Evolutionary conservation across 495 filamentous ascomycete genomes (phyloP).

Genomic region (Thozetella sp.): DNA sequence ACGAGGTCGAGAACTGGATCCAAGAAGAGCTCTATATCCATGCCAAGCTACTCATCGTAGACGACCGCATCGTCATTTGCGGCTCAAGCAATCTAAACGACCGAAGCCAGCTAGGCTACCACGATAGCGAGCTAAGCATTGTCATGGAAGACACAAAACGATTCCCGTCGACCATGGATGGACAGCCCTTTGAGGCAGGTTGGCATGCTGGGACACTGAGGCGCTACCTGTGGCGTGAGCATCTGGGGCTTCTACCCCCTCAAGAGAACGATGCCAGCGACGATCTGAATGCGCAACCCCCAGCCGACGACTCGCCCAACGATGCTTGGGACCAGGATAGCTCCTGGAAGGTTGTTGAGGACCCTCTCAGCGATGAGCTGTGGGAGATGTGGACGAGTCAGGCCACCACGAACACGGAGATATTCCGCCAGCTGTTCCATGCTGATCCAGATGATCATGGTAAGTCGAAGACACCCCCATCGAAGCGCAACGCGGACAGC

Average conservation of each 20-base stretch:
- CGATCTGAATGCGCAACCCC: slow-evolving; percentile 82
- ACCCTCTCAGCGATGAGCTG: slow-evolving; percentile 77
- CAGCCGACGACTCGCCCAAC: slow-evolving; percentile 70
- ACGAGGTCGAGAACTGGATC: slow-evolving; percentile 83
- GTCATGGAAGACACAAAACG: slow-evolving; percentile 84
- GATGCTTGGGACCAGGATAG: slow-evolving; percentile 61
- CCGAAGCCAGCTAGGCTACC: slow-evolving; percentile 84
- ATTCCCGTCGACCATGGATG: slow-evolving; percentile 79
- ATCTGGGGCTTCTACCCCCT: slow-evolving; percentile 79
- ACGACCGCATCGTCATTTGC: slow-evolving; percentile 81
- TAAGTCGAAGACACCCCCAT: slow-evolving; percentile 24
- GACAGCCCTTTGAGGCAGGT: slow-evolving; percentile 71
- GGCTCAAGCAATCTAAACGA: slow-evolving; percentile 94
- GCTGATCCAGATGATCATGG: slow-evolving; percentile 89
- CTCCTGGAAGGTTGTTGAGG: slow-evolving; percentile 75
- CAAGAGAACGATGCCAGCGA: slow-evolving; percentile 70
- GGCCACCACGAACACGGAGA: slow-evolving; percentile 77
- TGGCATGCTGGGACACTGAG: slow-evolving; percentile 80
- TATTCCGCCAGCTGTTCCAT: slow-evolving; percentile 89
- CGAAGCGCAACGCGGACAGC: not conserved
- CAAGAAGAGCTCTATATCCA: slow-evolving; percentile 97
- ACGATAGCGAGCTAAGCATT: slow-evolving; percentile 91
- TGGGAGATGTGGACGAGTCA: slow-evolving; percentile 84
- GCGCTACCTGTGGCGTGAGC: slow-evolving; percentile 88
- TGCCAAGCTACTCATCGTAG: slow-evolving; percentile 83